Conservation (phyloP, 2,329 filamentous ascomycete genomes). For the Neonectria faginata region DNA sequence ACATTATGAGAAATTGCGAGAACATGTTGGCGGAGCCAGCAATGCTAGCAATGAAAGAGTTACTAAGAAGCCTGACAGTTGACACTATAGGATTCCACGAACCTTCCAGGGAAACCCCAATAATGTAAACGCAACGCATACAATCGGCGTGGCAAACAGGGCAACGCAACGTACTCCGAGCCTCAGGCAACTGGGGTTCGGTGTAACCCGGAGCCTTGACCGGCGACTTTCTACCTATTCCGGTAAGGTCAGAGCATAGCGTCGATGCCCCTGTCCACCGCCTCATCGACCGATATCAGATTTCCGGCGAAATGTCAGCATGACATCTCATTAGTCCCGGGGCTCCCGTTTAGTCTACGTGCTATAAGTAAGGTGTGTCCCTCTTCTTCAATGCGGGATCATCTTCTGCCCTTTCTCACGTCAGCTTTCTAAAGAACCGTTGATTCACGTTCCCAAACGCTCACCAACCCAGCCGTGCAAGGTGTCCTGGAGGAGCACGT, state of each 20-base stretch:
- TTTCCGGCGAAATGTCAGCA: not conserved
- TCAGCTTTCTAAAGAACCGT: not conserved
- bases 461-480: not conserved
- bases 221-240: conserved; percentile 1
- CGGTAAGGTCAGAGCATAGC: not conserved
- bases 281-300: not conserved
- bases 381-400: no score
- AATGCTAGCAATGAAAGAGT: no score
- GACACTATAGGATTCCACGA: no score
- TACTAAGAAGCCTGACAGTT: no score
- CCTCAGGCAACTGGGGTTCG: no score
- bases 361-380: not conserved
- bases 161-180: no score
- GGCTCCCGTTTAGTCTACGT: not conserved
- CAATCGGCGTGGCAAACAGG: no score
- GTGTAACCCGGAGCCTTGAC: not conserved
- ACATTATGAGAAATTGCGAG: no score
- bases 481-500: not conserved
- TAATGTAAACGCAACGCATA: no score
- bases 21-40: no score
- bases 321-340: not conserved
- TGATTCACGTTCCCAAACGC: not conserved
- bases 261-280: not conserved
- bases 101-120: no score
- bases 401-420: not conserved